Conservation (phyloP, 768 basidiomycete species). For the Mycena vitilis region DNA sequence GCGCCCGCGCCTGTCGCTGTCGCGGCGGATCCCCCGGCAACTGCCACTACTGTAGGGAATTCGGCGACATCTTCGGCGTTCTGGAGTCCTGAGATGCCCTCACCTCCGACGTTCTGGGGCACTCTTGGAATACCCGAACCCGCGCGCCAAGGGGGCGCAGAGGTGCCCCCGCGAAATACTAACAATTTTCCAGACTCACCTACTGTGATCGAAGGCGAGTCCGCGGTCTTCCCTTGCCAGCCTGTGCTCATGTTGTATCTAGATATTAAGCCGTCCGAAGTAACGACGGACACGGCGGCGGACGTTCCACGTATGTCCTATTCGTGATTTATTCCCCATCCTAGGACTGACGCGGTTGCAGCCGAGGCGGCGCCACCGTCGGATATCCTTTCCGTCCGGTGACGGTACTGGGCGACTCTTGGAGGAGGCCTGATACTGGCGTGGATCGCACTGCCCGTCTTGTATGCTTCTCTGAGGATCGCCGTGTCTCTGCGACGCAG, state of each 20-base stretch:
- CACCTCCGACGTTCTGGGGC: slow-evolving; percentile 32
- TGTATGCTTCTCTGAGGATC: slow-evolving; percentile 29
- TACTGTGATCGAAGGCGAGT: slow-evolving; percentile 29
- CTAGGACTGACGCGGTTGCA: slow-evolving; percentile 9
- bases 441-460: slow-evolving; percentile 24
- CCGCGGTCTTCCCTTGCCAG: not conserved
- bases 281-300: slow-evolving; percentile 10
- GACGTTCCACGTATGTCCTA: slow-evolving; percentile 26
- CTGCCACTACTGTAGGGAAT: slow-evolving; percentile 5
- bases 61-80: slow-evolving; percentile 31
- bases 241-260: not conserved
- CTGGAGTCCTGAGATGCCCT: slow-evolving; percentile 29
- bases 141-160: slow-evolving; percentile 2
- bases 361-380: slow-evolving; percentile 22
- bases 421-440: slow-evolving; percentile 31
- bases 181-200: slow-evolving; percentile 24
- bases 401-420: slow-evolving; percentile 48
- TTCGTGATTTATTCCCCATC: not conserved
- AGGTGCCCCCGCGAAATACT: slow-evolving; percentile 8
- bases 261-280: slow-evolving; percentile 18
- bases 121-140: slow-evolving; percentile 30
- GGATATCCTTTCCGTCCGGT: slow-evolving; percentile 32
- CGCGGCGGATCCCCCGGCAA: not conserved
- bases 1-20: slow-evolving; percentile 29
- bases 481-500: slow-evolving; percentile 31